phyloP scores from a whole-genome alignment of 2,329 filamentous ascomycete genomes.

The Blastomyces emzantsi region DNA sequence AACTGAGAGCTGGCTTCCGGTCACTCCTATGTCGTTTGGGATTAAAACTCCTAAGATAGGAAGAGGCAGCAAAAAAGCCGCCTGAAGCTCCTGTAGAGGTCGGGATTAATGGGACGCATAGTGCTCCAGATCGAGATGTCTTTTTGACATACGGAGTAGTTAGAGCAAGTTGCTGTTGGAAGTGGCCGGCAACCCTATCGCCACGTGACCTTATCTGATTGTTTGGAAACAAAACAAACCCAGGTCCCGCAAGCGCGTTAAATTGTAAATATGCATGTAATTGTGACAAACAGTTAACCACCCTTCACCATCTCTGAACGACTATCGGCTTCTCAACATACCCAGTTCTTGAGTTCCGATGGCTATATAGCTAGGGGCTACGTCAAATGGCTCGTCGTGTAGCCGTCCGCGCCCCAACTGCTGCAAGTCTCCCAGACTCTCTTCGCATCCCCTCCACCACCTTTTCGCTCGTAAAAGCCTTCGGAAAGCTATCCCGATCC shows the following conservation, averaged over 20 bases:
- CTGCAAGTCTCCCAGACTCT: slow-evolving; percentile 60
- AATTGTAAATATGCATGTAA: background rate
- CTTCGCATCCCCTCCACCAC: slow-evolving; percentile 59
- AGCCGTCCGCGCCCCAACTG: slow-evolving; percentile 51
- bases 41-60: no score
- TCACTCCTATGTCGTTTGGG: no score
- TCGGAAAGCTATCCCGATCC: slow-evolving; percentile 61
- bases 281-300: background rate
- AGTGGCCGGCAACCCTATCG: no score
- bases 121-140: no score
- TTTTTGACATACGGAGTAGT: no score
- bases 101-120: no score
- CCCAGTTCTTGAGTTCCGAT: background rate
- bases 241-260: no score
- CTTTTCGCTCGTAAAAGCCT: slow-evolving; percentile 54
- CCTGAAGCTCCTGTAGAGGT: no score
- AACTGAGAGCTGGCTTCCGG: no score
- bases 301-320: background rate
- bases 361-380: background rate
- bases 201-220: slow-evolving; percentile 9
- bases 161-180: no score
- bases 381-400: slow-evolving; percentile 14
- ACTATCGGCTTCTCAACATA: background rate
- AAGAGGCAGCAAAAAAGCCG: no score
- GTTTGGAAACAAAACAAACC: background rate